Evolutionary conservation across 345 rosid species (phyloP), one percentile per base, ranked within the genome.

Genomic region (Mallotus nudiflorus): DNA sequence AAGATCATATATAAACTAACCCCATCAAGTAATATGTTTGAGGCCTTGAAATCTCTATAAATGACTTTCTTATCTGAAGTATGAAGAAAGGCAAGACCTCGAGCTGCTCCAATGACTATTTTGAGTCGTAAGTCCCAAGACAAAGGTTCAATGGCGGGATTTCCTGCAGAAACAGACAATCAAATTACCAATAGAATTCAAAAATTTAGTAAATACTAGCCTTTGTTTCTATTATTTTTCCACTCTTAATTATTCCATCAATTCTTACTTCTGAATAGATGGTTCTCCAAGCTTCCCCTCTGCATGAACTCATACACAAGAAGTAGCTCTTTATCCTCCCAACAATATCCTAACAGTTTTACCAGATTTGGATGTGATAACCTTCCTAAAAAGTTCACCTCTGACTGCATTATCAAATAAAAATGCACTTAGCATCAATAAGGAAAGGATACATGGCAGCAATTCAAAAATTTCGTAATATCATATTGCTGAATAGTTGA

Each of bases 271-370:
- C 89, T 67, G 60, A 94, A 94, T 42, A 94, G 88, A 78, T 91
- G 98, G 70, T 75, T 88, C 54, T 89, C 94, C 68, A 94, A 82
- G 78, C 91, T 86, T 73, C 96, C 96, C 73, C 75, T 91, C 13
- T 84, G 87, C 91, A 91, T 72, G 75, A 87, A 94, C 79, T 91
- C 96, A 18, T 87, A 94, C 59, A 94, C 96, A 45, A 93, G 88
- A 2, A 88, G 87, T 45, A 89, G 84, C 76, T 86, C 92, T 37
- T 70, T 76, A 51, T 88, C 93, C 60, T 94, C 97, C 87, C 81
- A 83, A 70, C 98, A 94, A 63, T 75, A 91, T 39, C 98, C 98
- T 69, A 94, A 33, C 60, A 94, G 56, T 80, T 72, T 87, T 24
- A 94, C 96, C 64, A 93, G 70, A 68, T 91, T 91, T 9, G 95